These are phyloP conservation scores for Cyberlindnera galapagoensis DNA, from an alignment of 805 yeast species.

Conservation along the genomic window DNA sequence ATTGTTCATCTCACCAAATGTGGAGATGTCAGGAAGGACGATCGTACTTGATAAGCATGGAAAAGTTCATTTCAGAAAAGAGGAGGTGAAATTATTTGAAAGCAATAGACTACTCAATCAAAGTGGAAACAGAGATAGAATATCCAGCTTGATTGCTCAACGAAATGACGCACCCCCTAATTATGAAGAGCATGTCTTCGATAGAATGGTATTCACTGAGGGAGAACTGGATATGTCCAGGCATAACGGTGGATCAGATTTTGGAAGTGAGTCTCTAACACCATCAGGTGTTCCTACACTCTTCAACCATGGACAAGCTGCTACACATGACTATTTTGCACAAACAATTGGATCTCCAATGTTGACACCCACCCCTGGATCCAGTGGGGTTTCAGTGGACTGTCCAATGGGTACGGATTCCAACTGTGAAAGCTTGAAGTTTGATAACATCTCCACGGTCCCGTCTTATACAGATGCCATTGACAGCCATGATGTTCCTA, in stretches of 20 bases:
- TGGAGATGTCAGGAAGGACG: constrained; percentile 43
- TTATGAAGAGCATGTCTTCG: constrained; percentile 67
- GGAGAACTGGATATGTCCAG: too few relatives aligned
- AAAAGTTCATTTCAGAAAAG: constrained; percentile 35
- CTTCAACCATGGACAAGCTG: too few relatives aligned
- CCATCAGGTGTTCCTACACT: too few relatives aligned
- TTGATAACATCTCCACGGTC: constrained; percentile 45
- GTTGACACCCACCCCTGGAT: too few relatives aligned
- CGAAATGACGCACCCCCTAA: constrained; percentile 66
- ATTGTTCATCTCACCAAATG: constrained; percentile 68
- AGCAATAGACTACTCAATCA: constrained; percentile 6
- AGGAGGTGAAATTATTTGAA: constrained; percentile 28
- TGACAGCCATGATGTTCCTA: constrained; percentile 36
- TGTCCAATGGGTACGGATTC: too few relatives aligned
- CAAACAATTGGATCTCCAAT: too few relatives aligned
- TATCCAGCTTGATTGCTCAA: constrained; percentile 27
- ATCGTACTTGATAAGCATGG: constrained; percentile 33
- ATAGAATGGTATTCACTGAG: constrained; percentile 32
- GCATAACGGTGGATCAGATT: too few relatives aligned
- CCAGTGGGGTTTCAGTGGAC: too few relatives aligned
- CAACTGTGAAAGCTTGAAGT: too few relatives aligned
- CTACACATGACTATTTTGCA: too few relatives aligned
- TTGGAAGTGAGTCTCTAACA: too few relatives aligned
- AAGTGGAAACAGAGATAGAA: constrained; percentile 4
- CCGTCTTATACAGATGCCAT: constrained; percentile 76